phyloP scores from a whole-genome alignment of 805 yeast species.

The Candida berthetii region DNA sequence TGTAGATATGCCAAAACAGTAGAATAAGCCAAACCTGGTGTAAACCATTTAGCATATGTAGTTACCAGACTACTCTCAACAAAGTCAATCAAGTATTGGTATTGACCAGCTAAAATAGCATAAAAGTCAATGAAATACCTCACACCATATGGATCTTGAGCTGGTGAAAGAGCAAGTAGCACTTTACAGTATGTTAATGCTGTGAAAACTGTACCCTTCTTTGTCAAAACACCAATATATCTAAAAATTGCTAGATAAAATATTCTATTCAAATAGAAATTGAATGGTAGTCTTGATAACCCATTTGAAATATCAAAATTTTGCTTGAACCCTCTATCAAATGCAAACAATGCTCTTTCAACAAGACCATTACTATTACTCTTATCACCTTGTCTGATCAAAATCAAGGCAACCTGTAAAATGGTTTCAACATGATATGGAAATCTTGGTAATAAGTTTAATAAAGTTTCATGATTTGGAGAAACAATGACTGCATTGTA shows the following conservation, averaged over 20 bases:
- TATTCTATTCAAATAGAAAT: constrained; percentile 67
- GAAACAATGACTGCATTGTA: constrained; percentile 60
- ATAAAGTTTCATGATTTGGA: constrained; percentile 76
- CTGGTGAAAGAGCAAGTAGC: constrained; percentile 62
- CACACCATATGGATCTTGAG: constrained; percentile 81
- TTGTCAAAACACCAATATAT: constrained; percentile 63
- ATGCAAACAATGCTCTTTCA: constrained; percentile 73
- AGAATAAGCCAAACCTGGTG: constrained; percentile 69
- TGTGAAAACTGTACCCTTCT: constrained; percentile 70
- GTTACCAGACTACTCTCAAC: constrained; percentile 48
- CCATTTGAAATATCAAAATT: constrained; percentile 49
- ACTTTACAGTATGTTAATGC: constrained; percentile 73
- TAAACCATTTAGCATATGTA: constrained; percentile 59
- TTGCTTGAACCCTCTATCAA: constrained; percentile 66
- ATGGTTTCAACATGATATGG: constrained; percentile 78
- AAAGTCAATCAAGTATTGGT: constrained; percentile 52
- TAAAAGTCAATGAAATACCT: constrained; percentile 79
- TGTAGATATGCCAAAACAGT: constrained; percentile 54
- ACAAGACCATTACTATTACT: constrained; percentile 67
- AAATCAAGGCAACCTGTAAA: constrained; percentile 70
- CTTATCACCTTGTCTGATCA: constrained; percentile 69
- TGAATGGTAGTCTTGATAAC: constrained; percentile 68
- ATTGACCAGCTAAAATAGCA: constrained; percentile 60
- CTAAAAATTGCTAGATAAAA: constrained; percentile 70
- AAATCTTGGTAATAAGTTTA: constrained; percentile 42